A percentile compares a stretch with the other conserved stretches of the same genome.
These are phyloP conservation scores for Neofusicoccum parvum DNA, from an alignment of 2,329 filamentous ascomycete genomes.

Conservation along the genomic window DNA sequence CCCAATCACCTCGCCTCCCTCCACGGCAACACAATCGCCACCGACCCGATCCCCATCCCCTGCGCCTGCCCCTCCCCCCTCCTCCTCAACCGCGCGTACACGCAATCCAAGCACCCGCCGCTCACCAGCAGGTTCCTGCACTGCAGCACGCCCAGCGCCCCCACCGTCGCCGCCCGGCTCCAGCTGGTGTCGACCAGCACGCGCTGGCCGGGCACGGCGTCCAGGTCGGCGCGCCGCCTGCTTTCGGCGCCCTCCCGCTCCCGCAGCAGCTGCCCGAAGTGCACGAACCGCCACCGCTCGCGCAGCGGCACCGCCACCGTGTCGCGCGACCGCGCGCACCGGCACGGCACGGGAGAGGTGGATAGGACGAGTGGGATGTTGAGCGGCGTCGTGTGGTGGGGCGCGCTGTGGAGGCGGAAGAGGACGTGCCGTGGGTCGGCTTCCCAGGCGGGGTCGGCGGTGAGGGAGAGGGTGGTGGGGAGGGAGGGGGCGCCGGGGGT, in stretches of 20 bases:
- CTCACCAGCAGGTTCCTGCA: not conserved
- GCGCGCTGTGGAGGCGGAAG: not conserved
- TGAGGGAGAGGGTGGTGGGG: not conserved
- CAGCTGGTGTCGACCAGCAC: not conserved
- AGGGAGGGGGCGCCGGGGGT: not conserved
- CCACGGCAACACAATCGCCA: not conserved
- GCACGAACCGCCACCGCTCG: not conserved
- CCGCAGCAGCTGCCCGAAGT: not conserved
- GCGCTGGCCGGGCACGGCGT: not conserved
- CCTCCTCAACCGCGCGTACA: not conserved
- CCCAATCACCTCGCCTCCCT: not conserved
- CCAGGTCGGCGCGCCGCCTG: too few species aligned
- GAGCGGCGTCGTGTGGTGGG: not conserved
- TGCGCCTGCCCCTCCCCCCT: not conserved
- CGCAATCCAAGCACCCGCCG: not conserved
- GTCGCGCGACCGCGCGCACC: not conserved
- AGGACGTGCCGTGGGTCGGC: not conserved
- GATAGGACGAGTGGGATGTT: not conserved
- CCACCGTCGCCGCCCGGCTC: not conserved
- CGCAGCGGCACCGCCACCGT: not conserved
- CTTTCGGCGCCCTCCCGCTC: too few species aligned
- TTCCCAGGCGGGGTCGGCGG: not conserved
- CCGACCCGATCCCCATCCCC: not conserved
- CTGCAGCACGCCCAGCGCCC: not conserved
- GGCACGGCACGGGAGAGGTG: not conserved